These are phyloP conservation scores for Penicillium psychrofluorescens DNA, from an alignment of 495 filamentous ascomycete species.

Conservation along the genomic window DNA sequence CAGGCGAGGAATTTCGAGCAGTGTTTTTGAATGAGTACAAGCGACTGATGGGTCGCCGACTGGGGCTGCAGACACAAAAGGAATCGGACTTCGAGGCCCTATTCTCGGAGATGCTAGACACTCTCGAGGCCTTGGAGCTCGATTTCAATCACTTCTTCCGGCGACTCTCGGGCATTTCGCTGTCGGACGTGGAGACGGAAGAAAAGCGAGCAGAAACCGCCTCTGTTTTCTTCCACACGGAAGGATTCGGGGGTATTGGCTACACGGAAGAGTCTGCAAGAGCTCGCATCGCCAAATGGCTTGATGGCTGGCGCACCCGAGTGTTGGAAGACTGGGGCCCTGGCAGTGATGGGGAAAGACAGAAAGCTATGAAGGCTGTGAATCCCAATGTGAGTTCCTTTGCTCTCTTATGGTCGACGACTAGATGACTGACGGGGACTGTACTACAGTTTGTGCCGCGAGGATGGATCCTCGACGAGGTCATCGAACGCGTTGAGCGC, in stretches of 20 bases:
- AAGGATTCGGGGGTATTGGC: conserved; percentile 49
- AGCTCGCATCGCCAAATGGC: conserved; percentile 63
- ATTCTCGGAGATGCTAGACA: conserved; percentile 75
- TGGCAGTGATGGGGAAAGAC: conserved; percentile 52
- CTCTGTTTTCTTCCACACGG: conserved; percentile 61
- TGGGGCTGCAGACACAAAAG: conserved; percentile 62
- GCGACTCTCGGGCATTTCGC: conserved; percentile 50
- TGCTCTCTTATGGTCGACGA: background rate
- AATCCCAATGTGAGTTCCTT: conserved; percentile 63
- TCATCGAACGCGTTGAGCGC: conserved; percentile 82
- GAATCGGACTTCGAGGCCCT: conserved; percentile 69
- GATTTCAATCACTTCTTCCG: conserved; percentile 95
- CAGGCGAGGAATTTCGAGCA: conserved; percentile 77
- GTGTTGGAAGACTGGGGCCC: conserved; percentile 64
- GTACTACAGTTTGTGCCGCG: conserved; percentile 64
- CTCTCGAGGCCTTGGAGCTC: conserved; percentile 67
- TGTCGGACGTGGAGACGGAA: conserved; percentile 53
- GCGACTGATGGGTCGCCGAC: conserved; percentile 63
- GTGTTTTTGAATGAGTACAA: conserved; percentile 86
- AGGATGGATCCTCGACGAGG: conserved; percentile 87
- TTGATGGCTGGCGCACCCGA: conserved; percentile 61
- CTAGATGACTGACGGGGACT: conserved; percentile 1
- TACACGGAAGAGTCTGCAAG: conserved; percentile 53
- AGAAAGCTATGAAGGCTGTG: conserved; percentile 66
- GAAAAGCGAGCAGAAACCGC: conserved; percentile 51